Percentiles rank a stretch among this genome's conserved stretches.
phyloP scores from a whole-genome alignment of 371 early-diverging fungal genomes.

The Mucor indicus region DNA sequence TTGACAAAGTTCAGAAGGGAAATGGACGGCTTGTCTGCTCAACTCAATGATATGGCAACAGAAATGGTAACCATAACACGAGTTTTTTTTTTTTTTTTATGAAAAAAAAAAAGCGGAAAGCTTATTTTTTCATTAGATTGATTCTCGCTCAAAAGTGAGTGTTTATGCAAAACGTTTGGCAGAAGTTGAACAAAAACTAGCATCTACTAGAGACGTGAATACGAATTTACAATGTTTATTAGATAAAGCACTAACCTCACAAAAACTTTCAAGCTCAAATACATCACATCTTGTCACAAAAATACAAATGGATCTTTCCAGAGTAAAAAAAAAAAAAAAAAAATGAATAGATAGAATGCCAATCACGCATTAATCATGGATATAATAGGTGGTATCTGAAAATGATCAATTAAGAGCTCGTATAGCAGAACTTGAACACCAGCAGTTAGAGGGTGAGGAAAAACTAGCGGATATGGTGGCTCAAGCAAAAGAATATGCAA shows the following conservation, averaged over 20 bases:
- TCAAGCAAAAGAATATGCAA: constrained; percentile 63
- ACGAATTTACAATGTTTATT: constrained; percentile 53
- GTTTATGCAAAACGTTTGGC: constrained; percentile 61
- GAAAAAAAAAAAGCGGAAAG: neutral
- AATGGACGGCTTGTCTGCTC: constrained; percentile 60
- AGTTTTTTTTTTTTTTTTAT: neutral
- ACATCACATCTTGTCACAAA: constrained; percentile 60
- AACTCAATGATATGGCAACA: constrained; percentile 62
- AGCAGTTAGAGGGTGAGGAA: constrained; percentile 60
- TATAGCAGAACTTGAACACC: constrained; percentile 59
- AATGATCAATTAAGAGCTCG: constrained; percentile 58
- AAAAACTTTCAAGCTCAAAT: constrained; percentile 58
- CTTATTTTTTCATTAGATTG: constrained; percentile 21
- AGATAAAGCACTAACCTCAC: constrained; percentile 55
- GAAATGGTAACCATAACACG: constrained; percentile 53
- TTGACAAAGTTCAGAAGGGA: constrained; percentile 59
- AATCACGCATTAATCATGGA: neutral
- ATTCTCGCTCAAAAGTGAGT: constrained; percentile 56
- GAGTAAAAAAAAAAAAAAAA: constrained; percentile 30
- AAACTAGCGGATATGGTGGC: constrained; percentile 59
- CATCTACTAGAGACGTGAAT: constrained; percentile 61
- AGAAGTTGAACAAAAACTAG: constrained; percentile 63
- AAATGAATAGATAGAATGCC: neutral
- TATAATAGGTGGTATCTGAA: constrained; percentile 52
- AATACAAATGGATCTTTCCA: constrained; percentile 61